Evolutionary conservation across 257 asterid genomes (phyloP).

Genomic region (Solanum dulcamara): DNA sequence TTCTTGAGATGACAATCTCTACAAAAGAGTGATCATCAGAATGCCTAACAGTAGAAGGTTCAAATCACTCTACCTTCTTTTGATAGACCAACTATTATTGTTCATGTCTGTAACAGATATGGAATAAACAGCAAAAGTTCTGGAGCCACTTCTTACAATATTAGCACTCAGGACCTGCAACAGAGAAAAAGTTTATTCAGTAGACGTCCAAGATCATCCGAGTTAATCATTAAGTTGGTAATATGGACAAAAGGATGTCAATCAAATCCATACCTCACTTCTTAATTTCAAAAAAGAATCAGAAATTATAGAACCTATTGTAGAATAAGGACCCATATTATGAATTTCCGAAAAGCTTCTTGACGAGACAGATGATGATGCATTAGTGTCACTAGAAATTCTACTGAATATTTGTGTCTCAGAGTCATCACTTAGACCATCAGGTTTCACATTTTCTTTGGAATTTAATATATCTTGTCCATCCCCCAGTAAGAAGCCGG

Average conservation of each 20-base stretch:
- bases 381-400: constrained; percentile 47
- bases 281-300: constrained; percentile 62
- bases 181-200: constrained; percentile 4
- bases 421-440: constrained; percentile 66
- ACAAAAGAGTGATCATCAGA: neutral
- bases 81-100: constrained; percentile 82
- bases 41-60: neutral
- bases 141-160: constrained; percentile 86
- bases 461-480: constrained; percentile 52
- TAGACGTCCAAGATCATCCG: neutral
- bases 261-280: constrained; percentile 61
- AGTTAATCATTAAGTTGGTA: neutral
- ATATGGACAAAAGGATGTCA: neutral
- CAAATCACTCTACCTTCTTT: constrained; percentile 57
- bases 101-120: constrained; percentile 72
- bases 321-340: constrained; percentile 38
- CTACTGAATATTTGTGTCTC: constrained; percentile 49
- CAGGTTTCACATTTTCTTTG: constrained; percentile 28
- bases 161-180: constrained; percentile 79
- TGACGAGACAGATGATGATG: constrained; percentile 62
- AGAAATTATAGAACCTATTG: constrained; percentile 50
- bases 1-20: neutral
- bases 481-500: constrained; percentile 56
- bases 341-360: constrained; percentile 53
- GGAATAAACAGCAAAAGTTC: constrained; percentile 74